Evolutionary conservation across 495 filamentous ascomycete genomes (phyloP), one percentile per base, ranked within the genome.

Genomic region (Podospora pseudocomata): DNA sequence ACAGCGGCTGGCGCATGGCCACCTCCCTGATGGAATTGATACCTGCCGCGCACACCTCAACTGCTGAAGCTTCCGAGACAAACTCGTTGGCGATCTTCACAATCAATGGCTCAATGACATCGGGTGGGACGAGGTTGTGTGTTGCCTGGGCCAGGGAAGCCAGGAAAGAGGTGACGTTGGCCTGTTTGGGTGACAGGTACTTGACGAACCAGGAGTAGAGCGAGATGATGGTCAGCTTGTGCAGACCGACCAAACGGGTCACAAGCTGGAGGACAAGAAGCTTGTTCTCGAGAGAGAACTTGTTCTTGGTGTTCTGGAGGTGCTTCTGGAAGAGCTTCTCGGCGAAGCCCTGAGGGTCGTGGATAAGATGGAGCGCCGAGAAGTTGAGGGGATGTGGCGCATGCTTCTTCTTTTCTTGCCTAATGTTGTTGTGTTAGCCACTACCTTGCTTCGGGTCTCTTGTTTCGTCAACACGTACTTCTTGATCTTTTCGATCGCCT

Each of bases 11-110:
- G 64, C 95, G 84, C 2, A 87, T 89, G 75, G 95, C 97, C 15
- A 99, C 90, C 75, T 99, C 95, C 64, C 94, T 87, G 75, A 98
- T 98, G 23, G 92, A 89, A 74, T 97, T 99, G 65, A 99, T 86
- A 73, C 95, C 95, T 56, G 95, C 94, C 6, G 94, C 89, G 32
- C 92, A 93, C 56, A 98, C 92, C 79, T 97, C 92, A 18, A 91
- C 83, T 5, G 94, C 93, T 0, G 92, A 91, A 16, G 93, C 95
- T 77, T 99, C 95, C 0, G 92, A 96, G 7, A 99, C 94, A 74
- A 99, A 99, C 79, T 97, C 93, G 66, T 97, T 97, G 53, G 95
- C 94, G 69, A 99, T 97, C 82, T 97, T 98, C 76, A 92, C 89
- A 18, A 99, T 79, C 26, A 99, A 80, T 1, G 95, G 93, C 79